phyloP scores from a whole-genome alignment of 2,329 filamentous ascomycete species.

The Pseudogymnoascus sp. region DNA sequence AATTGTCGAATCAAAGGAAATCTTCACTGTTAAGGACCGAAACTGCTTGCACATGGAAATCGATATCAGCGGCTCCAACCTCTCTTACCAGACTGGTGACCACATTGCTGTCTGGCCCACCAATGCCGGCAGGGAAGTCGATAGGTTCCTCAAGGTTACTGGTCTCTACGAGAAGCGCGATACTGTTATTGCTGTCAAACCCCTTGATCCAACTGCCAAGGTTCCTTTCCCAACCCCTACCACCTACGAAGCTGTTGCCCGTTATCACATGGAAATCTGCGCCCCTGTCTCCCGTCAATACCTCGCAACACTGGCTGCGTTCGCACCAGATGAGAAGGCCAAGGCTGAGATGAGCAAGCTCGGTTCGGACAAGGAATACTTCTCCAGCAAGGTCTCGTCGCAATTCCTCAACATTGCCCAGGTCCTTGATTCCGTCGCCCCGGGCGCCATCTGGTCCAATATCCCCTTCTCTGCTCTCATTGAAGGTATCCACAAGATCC shows the following conservation, averaged over 20 bases:
- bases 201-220: conserved; percentile 90
- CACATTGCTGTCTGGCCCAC: conserved; percentile 97
- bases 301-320: conserved; percentile 76
- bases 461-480: conserved; percentile 94
- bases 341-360: conserved; percentile 87
- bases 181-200: conserved; percentile 79
- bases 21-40: conserved; percentile 82
- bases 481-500: conserved; percentile 88
- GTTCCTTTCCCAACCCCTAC: conserved; percentile 96
- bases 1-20: conserved; percentile 80
- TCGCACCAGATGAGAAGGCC: conserved; percentile 75
- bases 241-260: conserved; percentile 85
- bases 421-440: conserved; percentile 66
- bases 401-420: conserved; percentile 87
- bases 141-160: conserved; percentile 76
- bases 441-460: conserved; percentile 69
- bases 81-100: conserved; percentile 92
- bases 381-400: conserved; percentile 75
- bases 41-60: conserved; percentile 98
- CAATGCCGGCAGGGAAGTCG: conserved; percentile 86
- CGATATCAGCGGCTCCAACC: conserved; percentile 79
- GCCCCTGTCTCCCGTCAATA: conserved; percentile 96
- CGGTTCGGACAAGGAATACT: conserved; percentile 91
- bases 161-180: conserved; percentile 71
- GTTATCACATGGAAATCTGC: conserved; percentile 96